Evolutionary conservation across 257 asterid genomes (phyloP).

Genomic region (Solanum habrochaites): DNA sequence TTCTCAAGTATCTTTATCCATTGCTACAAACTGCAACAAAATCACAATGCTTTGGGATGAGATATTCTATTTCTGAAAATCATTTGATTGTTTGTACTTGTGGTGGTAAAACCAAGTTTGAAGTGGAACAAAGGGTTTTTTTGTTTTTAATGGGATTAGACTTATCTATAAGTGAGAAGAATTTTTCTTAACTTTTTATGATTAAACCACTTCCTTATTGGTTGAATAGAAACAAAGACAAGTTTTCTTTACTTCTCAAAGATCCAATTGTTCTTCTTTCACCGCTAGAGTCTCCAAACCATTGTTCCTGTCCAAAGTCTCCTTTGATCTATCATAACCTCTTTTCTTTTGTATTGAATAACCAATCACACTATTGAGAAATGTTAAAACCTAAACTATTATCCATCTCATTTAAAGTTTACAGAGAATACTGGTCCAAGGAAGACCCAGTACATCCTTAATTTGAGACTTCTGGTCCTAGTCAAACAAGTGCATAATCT

Average conservation of each 20-base stretch:
- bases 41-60: not conserved
- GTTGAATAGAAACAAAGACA: not conserved
- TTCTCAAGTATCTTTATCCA: not conserved
- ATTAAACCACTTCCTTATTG: not conserved
- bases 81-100: not conserved
- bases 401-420: too few species aligned
- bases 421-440: not conserved
- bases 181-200: not conserved
- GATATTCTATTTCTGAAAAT: not conserved
- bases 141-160: not conserved
- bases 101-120: not conserved
- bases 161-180: not conserved
- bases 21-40: not conserved
- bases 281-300: not conserved
- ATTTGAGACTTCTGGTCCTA: not conserved
- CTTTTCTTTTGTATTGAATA: too few species aligned
- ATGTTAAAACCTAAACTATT: too few species aligned
- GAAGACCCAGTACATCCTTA: not conserved
- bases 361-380: too few species aligned
- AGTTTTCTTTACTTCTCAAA: not conserved
- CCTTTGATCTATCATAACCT: not conserved
- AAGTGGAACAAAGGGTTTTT: not conserved
- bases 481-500: not conserved
- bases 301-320: not conserved
- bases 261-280: not conserved